Evolutionary conservation across 148 eudicot genomes (phyloP).

Genomic region (Spergularia marina): DNA sequence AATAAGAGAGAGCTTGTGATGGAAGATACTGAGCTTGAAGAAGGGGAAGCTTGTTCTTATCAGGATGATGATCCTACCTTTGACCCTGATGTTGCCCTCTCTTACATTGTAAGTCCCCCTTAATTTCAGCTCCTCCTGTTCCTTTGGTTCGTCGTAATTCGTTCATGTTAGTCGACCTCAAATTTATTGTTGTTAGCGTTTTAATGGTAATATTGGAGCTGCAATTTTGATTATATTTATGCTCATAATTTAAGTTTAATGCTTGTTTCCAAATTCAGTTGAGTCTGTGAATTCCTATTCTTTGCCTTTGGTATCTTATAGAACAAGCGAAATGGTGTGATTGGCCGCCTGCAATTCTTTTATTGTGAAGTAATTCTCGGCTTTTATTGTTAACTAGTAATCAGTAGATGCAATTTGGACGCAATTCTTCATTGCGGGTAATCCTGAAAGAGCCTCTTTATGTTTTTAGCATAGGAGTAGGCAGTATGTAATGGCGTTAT

Average conservation of each 20-base stretch:
- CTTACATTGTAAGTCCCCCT: slow-evolving; percentile 66
- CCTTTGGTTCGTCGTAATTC: not conserved
- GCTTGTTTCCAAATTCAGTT: no score
- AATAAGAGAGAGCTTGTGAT: slow-evolving; percentile 36
- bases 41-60: slow-evolving; percentile 76
- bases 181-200: not conserved
- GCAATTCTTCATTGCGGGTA: no score
- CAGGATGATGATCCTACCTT: slow-evolving; percentile 48
- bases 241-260: not conserved
- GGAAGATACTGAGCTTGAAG: slow-evolving; percentile 80
- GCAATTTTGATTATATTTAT: not conserved
- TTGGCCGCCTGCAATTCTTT: no score
- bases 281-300: no score
- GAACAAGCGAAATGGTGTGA: no score
- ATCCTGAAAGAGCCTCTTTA: no score
- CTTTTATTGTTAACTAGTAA: no score
- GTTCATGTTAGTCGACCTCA: not conserved
- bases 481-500: no score
- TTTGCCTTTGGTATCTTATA: no score
- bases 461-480: no score
- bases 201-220: slow-evolving; percentile 2
- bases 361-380: no score
- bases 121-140: not conserved
- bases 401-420: no score
- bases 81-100: slow-evolving; percentile 92